A percentile compares a stretch with the other conserved stretches of the same genome.
Evolutionary conservation across 1,139 yeast genomes (phyloP).

Genomic region (Taiozyma sp.): DNA sequence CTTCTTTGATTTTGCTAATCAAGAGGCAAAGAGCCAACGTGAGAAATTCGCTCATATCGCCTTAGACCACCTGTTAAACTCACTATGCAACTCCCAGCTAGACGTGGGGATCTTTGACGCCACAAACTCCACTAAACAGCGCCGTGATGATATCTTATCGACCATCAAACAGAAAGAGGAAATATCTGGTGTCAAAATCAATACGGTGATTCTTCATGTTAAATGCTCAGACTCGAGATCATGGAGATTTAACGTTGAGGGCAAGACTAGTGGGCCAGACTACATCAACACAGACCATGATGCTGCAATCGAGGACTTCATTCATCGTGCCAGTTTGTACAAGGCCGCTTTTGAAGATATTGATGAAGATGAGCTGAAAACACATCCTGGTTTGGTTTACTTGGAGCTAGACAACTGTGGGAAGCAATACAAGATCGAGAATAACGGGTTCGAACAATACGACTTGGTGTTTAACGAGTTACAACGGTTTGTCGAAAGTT

Average conservation of each 20-base stretch:
- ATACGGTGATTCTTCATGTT: conserved; percentile 37
- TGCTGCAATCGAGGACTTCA: conserved; percentile 54
- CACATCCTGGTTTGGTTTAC: conserved; percentile 33
- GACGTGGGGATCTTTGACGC: conserved; percentile 69
- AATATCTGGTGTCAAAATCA: conserved; percentile 21
- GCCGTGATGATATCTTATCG: conserved; percentile 38
- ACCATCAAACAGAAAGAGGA: conserved; percentile 23
- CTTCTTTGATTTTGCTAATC: conserved; percentile 46
- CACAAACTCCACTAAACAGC: conserved; percentile 53
- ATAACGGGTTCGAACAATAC: conserved; percentile 10
- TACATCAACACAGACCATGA: conserved; percentile 43
- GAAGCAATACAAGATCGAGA: conserved; percentile 21
- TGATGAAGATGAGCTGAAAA: conserved; percentile 39
- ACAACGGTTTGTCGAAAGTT: conserved; percentile 28
- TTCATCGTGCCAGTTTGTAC: conserved; percentile 51
- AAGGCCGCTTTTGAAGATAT: conserved; percentile 52
- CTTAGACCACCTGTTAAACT: conserved; percentile 41
- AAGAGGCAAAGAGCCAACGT: conserved; percentile 40
- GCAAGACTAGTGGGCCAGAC: conserved; percentile 54
- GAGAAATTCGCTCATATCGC: conserved; percentile 59
- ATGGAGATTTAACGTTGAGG: conserved; percentile 52
- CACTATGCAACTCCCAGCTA: conserved; percentile 36
- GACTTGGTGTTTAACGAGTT: conserved; percentile 18
- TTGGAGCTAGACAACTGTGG: conserved; percentile 46
- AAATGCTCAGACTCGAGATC: conserved; percentile 38